Evolutionary conservation across 1,284 basidiomycete species (phyloP), one percentile per base, ranked within the genome.

Genomic region (Naganishia cerealis): DNA sequence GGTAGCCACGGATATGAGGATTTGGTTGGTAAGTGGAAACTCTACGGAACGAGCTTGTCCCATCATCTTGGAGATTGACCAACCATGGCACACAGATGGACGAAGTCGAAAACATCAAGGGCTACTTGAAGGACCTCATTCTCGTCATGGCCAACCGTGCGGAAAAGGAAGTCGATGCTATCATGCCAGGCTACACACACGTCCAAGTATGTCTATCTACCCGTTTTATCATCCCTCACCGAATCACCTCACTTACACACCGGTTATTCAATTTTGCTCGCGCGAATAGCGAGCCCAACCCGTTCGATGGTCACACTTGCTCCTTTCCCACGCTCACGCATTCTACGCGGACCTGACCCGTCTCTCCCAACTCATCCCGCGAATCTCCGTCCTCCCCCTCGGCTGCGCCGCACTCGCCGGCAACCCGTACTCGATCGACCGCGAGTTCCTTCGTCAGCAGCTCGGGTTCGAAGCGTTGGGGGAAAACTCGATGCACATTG

Each of bases 111-210:
- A 85, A 86, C 46, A 85, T 95, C 69, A 87, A 90, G 76, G 79
- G 81, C n/a, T 87, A 87, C 71, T 82, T 97, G 57, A 87, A 87
- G 74, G 89, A 86, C 24, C 85, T 98, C 38, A 86, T 99, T 69
- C 85, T 85, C 57, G 93, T 97, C 73, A 89, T 98, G 84, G 88
- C 91, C 21, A 89, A 91, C 74, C 87, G 95, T 65, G 94, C 94
- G 18, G 90, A 94, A 77, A 88, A 90, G 78, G 96, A 98, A 82
- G 89, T 91, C 71, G 90, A 94, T 74, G 86, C 90, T 67, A 82
- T 99, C 67, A 86, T 98, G 79, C 95, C 95, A 15, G 95, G 95
- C 12, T 99, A 98, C 82, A 99, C 95, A 0, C 95, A 99, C 82
- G 84, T 97, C 58, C 93, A 96, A 86, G 92, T 91, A 74, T 66